Evolutionary conservation across 768 basidiomycete genomes (phyloP), one percentile per base, ranked within the genome.

Genomic region (Suillus subaureus): DNA sequence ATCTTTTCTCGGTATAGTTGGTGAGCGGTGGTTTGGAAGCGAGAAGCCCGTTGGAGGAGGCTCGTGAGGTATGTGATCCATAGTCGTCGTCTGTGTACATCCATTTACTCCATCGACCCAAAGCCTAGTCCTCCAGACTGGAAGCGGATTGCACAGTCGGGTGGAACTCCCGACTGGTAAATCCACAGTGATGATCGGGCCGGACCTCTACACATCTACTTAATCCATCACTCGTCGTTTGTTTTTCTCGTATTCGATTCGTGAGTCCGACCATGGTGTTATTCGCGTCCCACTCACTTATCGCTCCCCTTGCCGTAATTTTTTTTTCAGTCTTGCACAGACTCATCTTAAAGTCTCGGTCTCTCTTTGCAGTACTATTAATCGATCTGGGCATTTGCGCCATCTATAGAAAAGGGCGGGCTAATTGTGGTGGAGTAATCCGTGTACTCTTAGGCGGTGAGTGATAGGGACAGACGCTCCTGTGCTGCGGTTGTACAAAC

Each of bases 161-260:
- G 35, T 11, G 8, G 1, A 35, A 6, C 13, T 28, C 26, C 61
- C 5, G 64, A 65, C 28, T 65, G 61, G 64, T 55, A 54, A 33
- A 21, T 11, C 3, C 56, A 18, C 37, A 18, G 18, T 42, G 39
- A 28, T 60, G 26, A 58, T 40, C 26, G 26, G 26, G 1, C 5
- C 11, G 13, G n/a, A 21, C n/a, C 15, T 37, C 33, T 9, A 39
- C 11, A 39, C 26, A 60, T 42, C 54, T 11, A 55, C 31, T 11
- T 33, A 6, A n/a, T 55, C n/a, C 54, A 60, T 60, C 39, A 60
- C 23, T 28, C 23, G 9, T 60, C 39, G 18, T 28, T 58, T 28
- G 16, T 40, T 28, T 9, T 54, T 54, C 52, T n/a, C 12, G 12
- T 13, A 55, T 35, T 33, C 31, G 5, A n/a, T 55, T n/a, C 21